These are phyloP conservation scores for Candida anutae DNA, from an alignment of 1,139 yeast genomes.

Conservation along the genomic window DNA sequence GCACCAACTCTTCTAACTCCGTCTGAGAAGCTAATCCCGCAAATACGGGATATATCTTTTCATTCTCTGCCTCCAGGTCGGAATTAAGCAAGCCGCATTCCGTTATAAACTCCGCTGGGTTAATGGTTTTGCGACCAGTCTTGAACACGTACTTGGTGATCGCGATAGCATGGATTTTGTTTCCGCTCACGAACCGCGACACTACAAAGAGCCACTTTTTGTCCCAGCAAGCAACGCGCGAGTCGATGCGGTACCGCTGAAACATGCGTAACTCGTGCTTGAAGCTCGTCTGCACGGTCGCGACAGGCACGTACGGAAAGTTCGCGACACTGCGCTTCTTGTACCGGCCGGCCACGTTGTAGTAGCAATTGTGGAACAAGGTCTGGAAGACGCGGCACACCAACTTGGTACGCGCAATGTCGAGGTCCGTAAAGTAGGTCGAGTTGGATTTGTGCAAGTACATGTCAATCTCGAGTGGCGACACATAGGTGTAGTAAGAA, in stretches of 20 bases:
- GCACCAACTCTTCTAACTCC: constrained; percentile 20
- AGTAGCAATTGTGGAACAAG: constrained; percentile 31
- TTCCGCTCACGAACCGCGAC: constrained; percentile 47
- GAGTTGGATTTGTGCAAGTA: constrained; percentile 83
- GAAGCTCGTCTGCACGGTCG: constrained; percentile 61
- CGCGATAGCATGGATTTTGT: constrained; percentile 49
- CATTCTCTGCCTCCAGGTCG: constrained; percentile 36
- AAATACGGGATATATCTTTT: constrained; percentile 21
- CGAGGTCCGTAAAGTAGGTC: constrained; percentile 80
- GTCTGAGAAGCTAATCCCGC: constrained; percentile 22
- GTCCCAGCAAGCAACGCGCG: constrained; percentile 77
- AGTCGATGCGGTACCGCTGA: constrained; percentile 45
- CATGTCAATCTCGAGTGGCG: constrained; percentile 77
- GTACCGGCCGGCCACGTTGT: constrained; percentile 31
- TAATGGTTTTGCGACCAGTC: constrained; percentile 61
- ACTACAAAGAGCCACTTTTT: constrained; percentile 75
- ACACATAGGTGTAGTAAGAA: constrained; percentile 48
- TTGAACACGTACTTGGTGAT: constrained; percentile 78
- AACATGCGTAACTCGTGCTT: constrained; percentile 68
- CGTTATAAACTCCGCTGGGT: constrained; percentile 52
- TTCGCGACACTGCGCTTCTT: constrained; percentile 15
- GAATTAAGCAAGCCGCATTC: constrained; percentile 51
- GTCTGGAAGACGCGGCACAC: constrained; percentile 49
- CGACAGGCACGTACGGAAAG: constrained; percentile 73
- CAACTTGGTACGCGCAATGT: constrained; percentile 65